These are phyloP conservation scores for Cyclostephanos invisitatus DNA, from an alignment of 108 stramenopile genomes.

Conservation along the genomic window DNA sequence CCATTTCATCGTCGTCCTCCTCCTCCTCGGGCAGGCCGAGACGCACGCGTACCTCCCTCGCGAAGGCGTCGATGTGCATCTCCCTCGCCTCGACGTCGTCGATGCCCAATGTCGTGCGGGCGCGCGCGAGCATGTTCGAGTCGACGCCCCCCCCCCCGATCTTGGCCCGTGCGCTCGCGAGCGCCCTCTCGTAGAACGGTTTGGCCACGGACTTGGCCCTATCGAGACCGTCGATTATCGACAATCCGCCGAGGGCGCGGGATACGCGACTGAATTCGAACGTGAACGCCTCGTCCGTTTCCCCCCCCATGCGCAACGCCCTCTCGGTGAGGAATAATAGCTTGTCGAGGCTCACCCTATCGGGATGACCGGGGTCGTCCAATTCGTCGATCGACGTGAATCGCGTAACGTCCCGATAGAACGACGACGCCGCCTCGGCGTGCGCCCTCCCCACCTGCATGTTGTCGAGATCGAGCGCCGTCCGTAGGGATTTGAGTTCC, in stretches of 20 bases:
- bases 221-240: slow-evolving; percentile 46
- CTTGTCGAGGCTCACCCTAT: slow-evolving; percentile 76
- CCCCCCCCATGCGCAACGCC: slow-evolving; percentile 63
- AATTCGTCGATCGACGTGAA: slow-evolving; percentile 77
- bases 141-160: slow-evolving; percentile 71
- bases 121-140: slow-evolving; percentile 71
- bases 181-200: slow-evolving; percentile 83
- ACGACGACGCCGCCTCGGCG: slow-evolving; percentile 63
- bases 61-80: slow-evolving; percentile 74
- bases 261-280: slow-evolving; percentile 83
- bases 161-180: slow-evolving; percentile 70
- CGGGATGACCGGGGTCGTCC: slow-evolving; percentile 78
- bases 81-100: slow-evolving; percentile 63
- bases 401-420: slow-evolving; percentile 61
- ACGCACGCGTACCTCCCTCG: slow-evolving; percentile 65
- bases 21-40: slow-evolving; percentile 61
- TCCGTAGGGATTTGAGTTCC: slow-evolving; percentile 60
- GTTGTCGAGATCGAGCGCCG: slow-evolving; percentile 62
- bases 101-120: slow-evolving; percentile 74
- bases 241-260: slow-evolving; percentile 59
- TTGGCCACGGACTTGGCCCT: slow-evolving; percentile 65
- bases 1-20: slow-evolving; percentile 35
- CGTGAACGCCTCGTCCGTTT: slow-evolving; percentile 79
- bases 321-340: slow-evolving; percentile 81
- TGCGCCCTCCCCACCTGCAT: slow-evolving; percentile 81